A percentile compares a stretch with the other conserved stretches of the same genome.
phyloP scores from a whole-genome alignment of 2,329 filamentous ascomycete species.

The Pseudocercospora fuligena region DNA sequence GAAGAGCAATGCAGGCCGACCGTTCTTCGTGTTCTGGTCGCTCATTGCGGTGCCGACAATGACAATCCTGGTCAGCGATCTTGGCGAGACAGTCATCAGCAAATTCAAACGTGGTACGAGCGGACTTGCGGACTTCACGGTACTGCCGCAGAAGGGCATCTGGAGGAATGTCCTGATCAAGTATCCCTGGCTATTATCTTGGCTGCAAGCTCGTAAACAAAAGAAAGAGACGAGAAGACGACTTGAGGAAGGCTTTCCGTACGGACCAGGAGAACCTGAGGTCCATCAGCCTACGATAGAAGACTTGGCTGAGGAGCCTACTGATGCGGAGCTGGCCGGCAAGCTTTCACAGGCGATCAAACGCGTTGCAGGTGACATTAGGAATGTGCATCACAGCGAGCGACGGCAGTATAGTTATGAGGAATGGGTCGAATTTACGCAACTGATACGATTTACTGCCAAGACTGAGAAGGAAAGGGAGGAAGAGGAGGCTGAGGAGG shows the following conservation, averaged over 20 bases:
- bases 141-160: conserved; percentile 66
- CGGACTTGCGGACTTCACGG: conserved; percentile 66
- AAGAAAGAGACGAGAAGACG: conserved; percentile 42
- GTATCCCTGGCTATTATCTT: conserved; percentile 50
- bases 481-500: conserved; percentile 61
- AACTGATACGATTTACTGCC: conserved; percentile 66
- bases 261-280: conserved; percentile 40
- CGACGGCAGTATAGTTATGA: conserved; percentile 75
- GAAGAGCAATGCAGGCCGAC: conserved; percentile 74
- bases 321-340: conserved; percentile 62
- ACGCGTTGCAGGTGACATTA: conserved; percentile 55
- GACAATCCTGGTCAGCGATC: conserved; percentile 82
- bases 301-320: conserved; percentile 55
- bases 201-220: conserved; percentile 44
- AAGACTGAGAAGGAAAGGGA: conserved; percentile 36
- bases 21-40: conserved; percentile 94
- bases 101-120: conserved; percentile 67
- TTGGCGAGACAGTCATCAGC: conserved; percentile 79
- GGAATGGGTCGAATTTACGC: conserved; percentile 85
- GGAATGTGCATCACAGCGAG: conserved; percentile 63
- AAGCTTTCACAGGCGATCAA: conserved; percentile 73
- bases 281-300: conserved; percentile 45
- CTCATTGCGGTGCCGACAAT: conserved; percentile 84
- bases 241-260: conserved; percentile 53
- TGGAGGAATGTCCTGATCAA: conserved; percentile 57